phyloP scores from a whole-genome alignment of 2,329 filamentous ascomycete genomes.

The Penicillium psychrosexuale region DNA sequence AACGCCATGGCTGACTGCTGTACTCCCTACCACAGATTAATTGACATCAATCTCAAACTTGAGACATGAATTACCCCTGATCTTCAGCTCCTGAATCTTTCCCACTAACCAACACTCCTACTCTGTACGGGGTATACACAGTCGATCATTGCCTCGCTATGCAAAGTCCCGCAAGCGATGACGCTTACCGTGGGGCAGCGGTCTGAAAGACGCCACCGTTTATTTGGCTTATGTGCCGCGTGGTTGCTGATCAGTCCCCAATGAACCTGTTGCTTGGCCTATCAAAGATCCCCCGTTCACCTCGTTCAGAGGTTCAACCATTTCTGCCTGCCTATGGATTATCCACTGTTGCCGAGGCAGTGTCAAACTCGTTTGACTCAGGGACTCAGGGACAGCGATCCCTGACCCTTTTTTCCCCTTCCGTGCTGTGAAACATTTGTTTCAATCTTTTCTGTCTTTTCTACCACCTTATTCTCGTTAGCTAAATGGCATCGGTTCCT shows the following conservation, averaged over 20 bases:
- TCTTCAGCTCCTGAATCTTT: constrained; percentile 12
- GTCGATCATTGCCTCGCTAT: constrained; percentile 20
- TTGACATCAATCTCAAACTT: not conserved
- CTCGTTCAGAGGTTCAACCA: constrained; percentile 7
- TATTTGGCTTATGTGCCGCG: constrained; percentile 23
- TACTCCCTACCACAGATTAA: not conserved
- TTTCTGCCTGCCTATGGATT: constrained; percentile 17
- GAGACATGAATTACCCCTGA: not conserved
- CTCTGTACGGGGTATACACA: not conserved
- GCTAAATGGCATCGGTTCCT: constrained; percentile 6
- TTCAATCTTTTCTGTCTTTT: not conserved
- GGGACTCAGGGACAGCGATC: constrained; percentile 10
- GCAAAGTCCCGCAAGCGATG: constrained; percentile 20
- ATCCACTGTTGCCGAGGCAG: constrained; percentile 6
- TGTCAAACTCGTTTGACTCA: constrained; percentile 8
- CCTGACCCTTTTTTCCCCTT: constrained; percentile 11
- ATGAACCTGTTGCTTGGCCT: constrained; percentile 12
- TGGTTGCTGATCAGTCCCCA: constrained; percentile 22
- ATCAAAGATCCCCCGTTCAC: constrained; percentile 13
- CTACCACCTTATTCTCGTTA: not conserved
- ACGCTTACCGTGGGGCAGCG: constrained; percentile 24
- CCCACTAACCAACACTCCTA: not conserved
- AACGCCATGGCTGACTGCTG: not conserved
- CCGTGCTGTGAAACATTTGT: constrained; percentile 10
- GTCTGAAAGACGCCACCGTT: constrained; percentile 13